Conservation (phyloP, 257 asterid genomes). For the Solanum paucissectum region DNA sequence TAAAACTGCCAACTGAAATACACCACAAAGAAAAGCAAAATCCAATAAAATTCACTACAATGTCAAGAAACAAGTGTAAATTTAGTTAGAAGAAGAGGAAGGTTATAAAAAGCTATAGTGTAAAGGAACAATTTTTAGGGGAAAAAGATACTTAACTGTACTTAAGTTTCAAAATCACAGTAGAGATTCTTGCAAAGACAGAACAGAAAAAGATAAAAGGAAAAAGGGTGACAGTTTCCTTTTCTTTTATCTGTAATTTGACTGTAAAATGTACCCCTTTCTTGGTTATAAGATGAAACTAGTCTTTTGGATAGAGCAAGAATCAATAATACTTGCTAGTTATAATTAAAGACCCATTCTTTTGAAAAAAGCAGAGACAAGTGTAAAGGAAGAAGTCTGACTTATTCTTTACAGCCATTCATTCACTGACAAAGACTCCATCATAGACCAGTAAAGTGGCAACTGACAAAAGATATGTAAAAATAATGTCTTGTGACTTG, state of each 20-base stretch:
- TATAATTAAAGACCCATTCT: background rate
- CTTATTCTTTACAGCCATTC: slow-evolving; percentile 63
- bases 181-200: background rate
- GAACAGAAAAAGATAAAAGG: background rate
- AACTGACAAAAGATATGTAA: slow-evolving; percentile 26
- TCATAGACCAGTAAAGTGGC: slow-evolving; percentile 35
- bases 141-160: background rate
- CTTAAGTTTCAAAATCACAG: background rate
- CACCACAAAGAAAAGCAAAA: background rate
- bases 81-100: background rate
- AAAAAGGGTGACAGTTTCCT: background rate
- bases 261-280: background rate
- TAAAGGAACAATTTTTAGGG: background rate
- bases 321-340: background rate
- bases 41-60: background rate
- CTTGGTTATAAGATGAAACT: background rate
- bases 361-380: slow-evolving; percentile 10
- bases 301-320: background rate
- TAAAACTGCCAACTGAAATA: background rate
- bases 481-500: slow-evolving; percentile 1
- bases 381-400: slow-evolving; percentile 37
- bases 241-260: background rate
- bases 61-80: background rate
- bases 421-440: slow-evolving; percentile 67
- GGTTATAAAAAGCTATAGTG: background rate